Conservation (phyloP, 768 basidiomycete genomes). For the Strobilomyces confusus region DNA sequence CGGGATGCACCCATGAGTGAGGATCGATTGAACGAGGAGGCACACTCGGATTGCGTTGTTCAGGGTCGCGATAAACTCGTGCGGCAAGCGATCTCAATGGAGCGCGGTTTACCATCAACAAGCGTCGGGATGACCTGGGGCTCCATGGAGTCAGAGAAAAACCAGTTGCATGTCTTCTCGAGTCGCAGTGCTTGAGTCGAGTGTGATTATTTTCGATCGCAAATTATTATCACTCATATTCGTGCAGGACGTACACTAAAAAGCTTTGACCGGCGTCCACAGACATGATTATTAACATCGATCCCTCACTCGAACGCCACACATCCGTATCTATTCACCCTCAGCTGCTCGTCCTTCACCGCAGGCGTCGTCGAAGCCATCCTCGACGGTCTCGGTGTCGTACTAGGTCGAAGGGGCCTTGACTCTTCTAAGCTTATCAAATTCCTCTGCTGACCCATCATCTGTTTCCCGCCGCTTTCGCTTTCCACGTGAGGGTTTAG, state of each 20-base stretch:
- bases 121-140: background rate
- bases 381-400: constrained; percentile 85
- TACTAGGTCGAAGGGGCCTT: constrained; percentile 30
- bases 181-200: too few relatives aligned
- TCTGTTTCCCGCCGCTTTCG: too few relatives aligned
- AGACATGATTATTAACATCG: too few relatives aligned
- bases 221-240: too few relatives aligned
- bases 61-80: background rate
- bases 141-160: background rate
- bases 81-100: background rate
- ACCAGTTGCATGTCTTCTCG: too few relatives aligned
- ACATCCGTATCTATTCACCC: constrained; percentile 93
- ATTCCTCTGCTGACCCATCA: too few relatives aligned
- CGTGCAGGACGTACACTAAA: too few relatives aligned
- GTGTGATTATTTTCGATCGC: too few relatives aligned
- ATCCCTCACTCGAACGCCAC: constrained; percentile 82
- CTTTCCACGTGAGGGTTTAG: too few relatives aligned
- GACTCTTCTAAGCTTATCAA: too few relatives aligned
- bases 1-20: background rate
- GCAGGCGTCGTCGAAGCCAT: constrained; percentile 98
- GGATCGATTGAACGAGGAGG: background rate
- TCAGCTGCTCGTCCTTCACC: constrained; percentile 96
- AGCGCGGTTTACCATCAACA: background rate
- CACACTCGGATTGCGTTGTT: background rate
- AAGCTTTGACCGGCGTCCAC: too few relatives aligned